Base-by-base conservation (phyloP, 1,139 yeast genomes). In the Geotrichum australiense region DNA sequence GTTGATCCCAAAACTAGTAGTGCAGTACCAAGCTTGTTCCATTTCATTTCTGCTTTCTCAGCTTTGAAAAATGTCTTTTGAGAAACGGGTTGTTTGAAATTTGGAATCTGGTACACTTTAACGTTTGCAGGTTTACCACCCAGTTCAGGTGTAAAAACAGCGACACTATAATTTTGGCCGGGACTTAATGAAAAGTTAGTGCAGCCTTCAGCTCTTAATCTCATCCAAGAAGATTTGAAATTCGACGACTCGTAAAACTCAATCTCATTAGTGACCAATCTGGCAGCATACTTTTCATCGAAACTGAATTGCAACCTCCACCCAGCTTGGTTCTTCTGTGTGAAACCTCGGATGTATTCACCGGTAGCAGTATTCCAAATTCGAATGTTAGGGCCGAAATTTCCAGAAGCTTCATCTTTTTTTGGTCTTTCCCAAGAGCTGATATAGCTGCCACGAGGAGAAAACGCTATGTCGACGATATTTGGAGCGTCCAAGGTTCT, bases 1-100 rank as follows among this genome's bases (percentile, higher is more conserved):
- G 97, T 91, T 41, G 94, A 83, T 7, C 96, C 94, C 55, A 89
- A 74, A 44, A 95, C 96, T 57, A 93, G 70, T 52, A 91, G 71
- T 8, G 97, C 94, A 49, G 97, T 93, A 44, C 98, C 99, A 51
- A 87, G 72, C 34, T 79, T 73, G 63, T 93, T 93, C 99, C 99
- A 93, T 61, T 78, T 81, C 68, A 91, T 75, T 54, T 76, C 81
- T 63, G 96, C 93, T 54, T 82, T 77, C 60, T 93, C 98, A 35
- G 97, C 97, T 68, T 89, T 89, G 74, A 91, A 91, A 57, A 93
- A 86, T 46, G 85, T 78, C 63, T 91, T 91, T 49, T 80, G 78
- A 41, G 94, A 81, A 38, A 86, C 80, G 22, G 96, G 91, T 53
- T 80, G 85, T 46, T 73, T 69, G 58, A 87, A 81, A 56, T 76